phyloP scores from a whole-genome alignment of 441 rosid genomes.

The Isatis lusitanica region DNA sequence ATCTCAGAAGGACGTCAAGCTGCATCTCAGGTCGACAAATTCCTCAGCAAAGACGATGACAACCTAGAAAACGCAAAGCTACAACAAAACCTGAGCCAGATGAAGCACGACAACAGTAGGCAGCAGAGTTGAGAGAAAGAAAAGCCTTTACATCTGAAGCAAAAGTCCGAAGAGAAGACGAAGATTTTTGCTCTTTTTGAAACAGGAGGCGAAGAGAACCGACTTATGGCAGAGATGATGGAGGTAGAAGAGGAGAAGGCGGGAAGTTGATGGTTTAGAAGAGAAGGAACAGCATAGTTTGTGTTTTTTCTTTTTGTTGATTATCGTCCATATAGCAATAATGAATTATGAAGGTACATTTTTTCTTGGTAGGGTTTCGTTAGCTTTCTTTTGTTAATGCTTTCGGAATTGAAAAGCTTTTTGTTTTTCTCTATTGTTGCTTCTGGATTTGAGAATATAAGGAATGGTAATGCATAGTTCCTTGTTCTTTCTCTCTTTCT shows the following conservation, averaged over 20 bases:
- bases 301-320: background rate
- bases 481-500: background rate
- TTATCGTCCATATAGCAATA: slow-evolving; percentile 27
- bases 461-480: slow-evolving; percentile 27
- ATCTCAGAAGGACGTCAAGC: slow-evolving; percentile 98
- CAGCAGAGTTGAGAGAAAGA: background rate
- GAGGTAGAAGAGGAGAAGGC: background rate
- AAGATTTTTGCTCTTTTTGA: background rate
- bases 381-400: slow-evolving; percentile 25
- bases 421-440: slow-evolving; percentile 11
- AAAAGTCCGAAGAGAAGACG: slow-evolving; percentile 12
- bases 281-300: slow-evolving; percentile 18
- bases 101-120: slow-evolving; percentile 23
- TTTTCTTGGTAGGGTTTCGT: slow-evolving; percentile 23
- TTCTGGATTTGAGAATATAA: slow-evolving; percentile 12
- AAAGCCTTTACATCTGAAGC: slow-evolving; percentile 17
- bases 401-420: slow-evolving; percentile 27
- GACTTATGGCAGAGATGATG: slow-evolving; percentile 1
- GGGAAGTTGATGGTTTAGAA: slow-evolving; percentile 14
- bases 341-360: slow-evolving; percentile 15
- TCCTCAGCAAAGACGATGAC: slow-evolving; percentile 36
- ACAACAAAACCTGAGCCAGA: slow-evolving; percentile 16
- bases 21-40: slow-evolving; percentile 88
- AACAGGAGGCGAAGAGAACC: background rate
- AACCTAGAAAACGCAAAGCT: slow-evolving; percentile 7